A percentile compares a stretch with the other conserved stretches of the same genome.
phyloP scores from a whole-genome alignment of 2,329 filamentous ascomycete species.

The Ceratocystis cubensis region DNA sequence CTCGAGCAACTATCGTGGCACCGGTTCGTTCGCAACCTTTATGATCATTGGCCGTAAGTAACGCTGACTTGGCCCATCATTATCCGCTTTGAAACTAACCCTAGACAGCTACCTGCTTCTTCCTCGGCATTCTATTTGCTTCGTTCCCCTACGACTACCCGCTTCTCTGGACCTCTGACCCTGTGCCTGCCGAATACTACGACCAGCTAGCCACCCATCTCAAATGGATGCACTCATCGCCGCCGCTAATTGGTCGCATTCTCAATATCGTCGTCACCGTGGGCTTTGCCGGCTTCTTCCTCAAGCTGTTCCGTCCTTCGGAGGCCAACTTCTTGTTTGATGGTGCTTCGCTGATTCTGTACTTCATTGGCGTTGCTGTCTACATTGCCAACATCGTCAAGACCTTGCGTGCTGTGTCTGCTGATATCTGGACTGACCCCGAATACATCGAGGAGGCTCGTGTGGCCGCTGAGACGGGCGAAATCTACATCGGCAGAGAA shows the following conservation, averaged over 20 bases:
- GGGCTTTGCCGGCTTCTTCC: conserved; percentile 76
- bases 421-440: conserved; percentile 45
- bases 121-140: conserved; percentile 95
- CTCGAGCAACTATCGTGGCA: conserved; percentile 46
- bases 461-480: conserved; percentile 39
- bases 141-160: conserved; percentile 93
- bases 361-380: conserved; percentile 77
- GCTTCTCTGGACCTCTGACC: conserved; percentile 64
- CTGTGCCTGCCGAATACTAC: conserved; percentile 56
- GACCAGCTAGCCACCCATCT: conserved; percentile 81
- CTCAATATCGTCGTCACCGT: conserved; percentile 86
- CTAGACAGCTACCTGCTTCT: conserved; percentile 71
- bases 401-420: conserved; percentile 71
- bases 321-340: conserved; percentile 95
- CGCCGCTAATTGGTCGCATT: conserved; percentile 82
- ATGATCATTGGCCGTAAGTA: conserved; percentile 87
- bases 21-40: conserved; percentile 80
- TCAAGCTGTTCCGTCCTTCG: conserved; percentile 86
- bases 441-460: conserved; percentile 32
- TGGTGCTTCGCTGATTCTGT: conserved; percentile 66
- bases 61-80: conserved; percentile 15
- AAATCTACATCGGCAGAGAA: conserved; percentile 64
- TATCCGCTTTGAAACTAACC: conserved; percentile 13
- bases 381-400: conserved; percentile 96
- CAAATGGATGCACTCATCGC: conserved; percentile 78